Evolutionary conservation across 331 rosid species (phyloP), one percentile per base, ranked within the genome.

Genomic region (Acacia concinna): DNA sequence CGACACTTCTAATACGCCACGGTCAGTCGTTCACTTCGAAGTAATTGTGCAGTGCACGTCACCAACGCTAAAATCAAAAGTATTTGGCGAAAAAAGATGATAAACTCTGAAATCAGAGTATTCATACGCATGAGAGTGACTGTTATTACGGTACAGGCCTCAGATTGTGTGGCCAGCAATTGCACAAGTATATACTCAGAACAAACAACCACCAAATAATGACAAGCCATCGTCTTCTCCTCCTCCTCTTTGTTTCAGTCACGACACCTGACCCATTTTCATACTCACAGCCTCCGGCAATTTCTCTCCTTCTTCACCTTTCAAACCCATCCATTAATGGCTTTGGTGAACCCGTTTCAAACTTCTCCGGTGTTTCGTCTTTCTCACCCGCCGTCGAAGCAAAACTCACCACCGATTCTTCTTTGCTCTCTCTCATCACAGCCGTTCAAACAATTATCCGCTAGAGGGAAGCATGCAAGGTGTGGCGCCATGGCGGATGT

Each of bases 401-500:
- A 67, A 73, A 37, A 11, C 28, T 71, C 64, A 41, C 66, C 65
- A 14, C 71, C 25, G 0, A 4, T 12, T 11, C 72, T 67, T 0
- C 82, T 76, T 13, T 63, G 52, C 59, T 73, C 82, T 47, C 76
- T 44, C 74, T 69, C 69, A 17, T 73, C 85, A 3, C 73, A 32
- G 3, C 75, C 81, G 1, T 44, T 77, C 69, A 82, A 72, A 54
- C 87, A 85, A 37, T 38, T 59, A 3, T 74, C 79, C 21, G 8
- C 23, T 4, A 85, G 78, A 67, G 84, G 69, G 62, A 85, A 46
- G 59, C 77, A 46, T 15, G 5, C 78, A 6, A 80, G 37, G 85
- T 85, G 88, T 35, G 68, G 65, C 21, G 89, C 92, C 15, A 87
- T 88, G 1, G 89, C 90, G 17, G 92, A 82, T 83, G 49, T 81